phyloP scores from a whole-genome alignment of 73 alveolate genomes.

The Blepharisma japonicum region DNA sequence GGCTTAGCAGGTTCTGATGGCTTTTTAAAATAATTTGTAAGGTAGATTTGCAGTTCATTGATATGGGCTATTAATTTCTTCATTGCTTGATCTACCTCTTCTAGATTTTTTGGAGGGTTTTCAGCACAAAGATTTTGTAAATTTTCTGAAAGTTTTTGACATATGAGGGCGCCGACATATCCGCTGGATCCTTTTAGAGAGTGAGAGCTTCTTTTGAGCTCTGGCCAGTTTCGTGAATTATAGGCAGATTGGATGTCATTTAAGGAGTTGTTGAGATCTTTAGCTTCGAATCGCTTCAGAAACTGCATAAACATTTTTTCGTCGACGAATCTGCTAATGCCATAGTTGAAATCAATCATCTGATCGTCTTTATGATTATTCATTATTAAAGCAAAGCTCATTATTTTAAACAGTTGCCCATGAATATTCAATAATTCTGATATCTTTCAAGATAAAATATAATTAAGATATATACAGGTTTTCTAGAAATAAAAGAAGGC shows the following conservation, averaged over 20 bases:
- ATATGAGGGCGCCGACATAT: not conserved
- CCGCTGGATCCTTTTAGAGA: conserved; percentile 21
- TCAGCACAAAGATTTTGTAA: conserved; percentile 9
- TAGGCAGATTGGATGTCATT: not conserved
- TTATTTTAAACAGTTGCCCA: too few species aligned
- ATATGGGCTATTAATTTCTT: not conserved
- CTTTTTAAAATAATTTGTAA: conserved; percentile 3
- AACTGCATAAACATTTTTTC: not conserved
- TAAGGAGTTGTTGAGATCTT: not conserved
- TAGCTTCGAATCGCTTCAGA: not conserved
- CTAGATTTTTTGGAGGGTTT: not conserved
- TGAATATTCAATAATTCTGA: too few species aligned
- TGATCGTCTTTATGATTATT: too few species aligned
- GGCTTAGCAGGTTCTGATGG: not conserved
- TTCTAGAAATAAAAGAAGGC: too few species aligned
- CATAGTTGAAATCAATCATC: too few species aligned
- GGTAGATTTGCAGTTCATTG: not conserved
- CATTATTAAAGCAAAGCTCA: too few species aligned
- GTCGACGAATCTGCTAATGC: too few species aligned
- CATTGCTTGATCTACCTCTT: not conserved
- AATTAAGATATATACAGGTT: too few species aligned
- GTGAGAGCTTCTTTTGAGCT: conserved; percentile 19
- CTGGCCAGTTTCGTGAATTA: not conserved
- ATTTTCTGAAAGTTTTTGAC: not conserved
- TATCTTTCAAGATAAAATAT: too few species aligned